Base-by-base conservation (phyloP, 225 moss, liverwort and hornwort genomes). In the Bryoerythrophyllum caledonicum region DNA sequence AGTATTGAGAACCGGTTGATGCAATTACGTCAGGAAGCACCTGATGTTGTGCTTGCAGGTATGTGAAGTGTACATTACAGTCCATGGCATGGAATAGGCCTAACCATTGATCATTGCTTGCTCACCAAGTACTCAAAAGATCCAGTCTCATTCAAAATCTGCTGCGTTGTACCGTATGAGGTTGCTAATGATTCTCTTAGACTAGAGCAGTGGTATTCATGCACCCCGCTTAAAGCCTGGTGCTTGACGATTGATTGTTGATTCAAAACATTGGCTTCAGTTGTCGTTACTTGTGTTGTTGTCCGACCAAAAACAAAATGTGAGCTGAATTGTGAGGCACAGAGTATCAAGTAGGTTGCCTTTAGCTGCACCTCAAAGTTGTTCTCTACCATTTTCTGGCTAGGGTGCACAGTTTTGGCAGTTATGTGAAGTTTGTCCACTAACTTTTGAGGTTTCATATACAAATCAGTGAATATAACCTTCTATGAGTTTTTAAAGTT, bases 1-100 rank as follows among this genome's bases (percentile, higher is more conserved):
- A 93, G 84, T 70, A 90, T 99, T 64, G 94, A 99, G 75, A 91
- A 89, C 73, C 83, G 88, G 62, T 71, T 99, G 59, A 61, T 89
- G 79, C 93, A 91, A 80, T 80, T 99, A 63, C 93, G 89, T 82
- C 93, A 93, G 73, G 90, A 94, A 55, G 57, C 67, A 35, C 80
- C 84, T 63, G 82, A 87, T 35, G 30, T 74, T 49, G 61, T 73
- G 51, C 77, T 74, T 69, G 67, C 62, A 17, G 80, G 62, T 23
- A 51, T 72, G 37, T 85, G 72, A 87, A 55, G 14, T 27, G 14
- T 70, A 68, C 8, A 32, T 34, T 65, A 7, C 13, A 49, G n/a
- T 43, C n/a, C 34, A 37, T 37, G 35, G 55, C 63, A 68, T 52
- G 62, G 32, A 35, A 48, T 48, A 59, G 46, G 46, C 46, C 24